These are phyloP conservation scores for Colletotrichum sp. DNA, from an alignment of 2,329 filamentous ascomycete genomes.

Conservation along the genomic window DNA sequence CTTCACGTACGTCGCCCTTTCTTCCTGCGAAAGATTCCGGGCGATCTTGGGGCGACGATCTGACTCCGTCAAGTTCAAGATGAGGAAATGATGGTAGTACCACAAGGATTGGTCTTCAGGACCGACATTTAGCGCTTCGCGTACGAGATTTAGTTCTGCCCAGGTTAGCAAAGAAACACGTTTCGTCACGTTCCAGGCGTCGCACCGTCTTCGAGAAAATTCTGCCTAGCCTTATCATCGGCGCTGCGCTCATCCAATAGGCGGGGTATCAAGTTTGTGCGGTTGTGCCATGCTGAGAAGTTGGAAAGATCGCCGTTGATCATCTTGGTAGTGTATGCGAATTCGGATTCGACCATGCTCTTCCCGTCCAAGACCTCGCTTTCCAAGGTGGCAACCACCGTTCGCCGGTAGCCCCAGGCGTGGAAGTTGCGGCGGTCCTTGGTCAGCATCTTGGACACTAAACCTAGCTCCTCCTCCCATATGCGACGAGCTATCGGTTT, in stretches of 20 bases:
- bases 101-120: slow-evolving; percentile 95
- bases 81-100: slow-evolving; percentile 93
- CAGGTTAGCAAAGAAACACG: neutral
- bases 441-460: slow-evolving; percentile 87
- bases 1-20: slow-evolving; percentile 70
- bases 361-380: slow-evolving; percentile 52
- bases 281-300: slow-evolving; percentile 96
- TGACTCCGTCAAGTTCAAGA: slow-evolving; percentile 68
- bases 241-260: slow-evolving; percentile 75
- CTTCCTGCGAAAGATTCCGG: slow-evolving; percentile 62
- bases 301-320: slow-evolving; percentile 86
- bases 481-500: slow-evolving; percentile 61
- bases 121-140: slow-evolving; percentile 82
- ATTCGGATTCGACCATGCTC: slow-evolving; percentile 80
- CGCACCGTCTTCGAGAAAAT: slow-evolving; percentile 74
- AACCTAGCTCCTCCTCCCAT: slow-evolving; percentile 83
- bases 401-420: slow-evolving; percentile 90
- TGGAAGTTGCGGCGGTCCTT: slow-evolving; percentile 93
- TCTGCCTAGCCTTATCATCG: slow-evolving; percentile 63
- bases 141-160: slow-evolving; percentile 75
- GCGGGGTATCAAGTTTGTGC: slow-evolving; percentile 81
- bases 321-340: slow-evolving; percentile 90
- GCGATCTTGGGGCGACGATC: slow-evolving; percentile 63
- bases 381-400: slow-evolving; percentile 79
- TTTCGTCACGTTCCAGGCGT: too few species aligned